Evolutionary conservation across 1,284 basidiomycete genomes (phyloP), one percentile per base, ranked within the genome.

Genomic region (Xerocomus amazonicus): DNA sequence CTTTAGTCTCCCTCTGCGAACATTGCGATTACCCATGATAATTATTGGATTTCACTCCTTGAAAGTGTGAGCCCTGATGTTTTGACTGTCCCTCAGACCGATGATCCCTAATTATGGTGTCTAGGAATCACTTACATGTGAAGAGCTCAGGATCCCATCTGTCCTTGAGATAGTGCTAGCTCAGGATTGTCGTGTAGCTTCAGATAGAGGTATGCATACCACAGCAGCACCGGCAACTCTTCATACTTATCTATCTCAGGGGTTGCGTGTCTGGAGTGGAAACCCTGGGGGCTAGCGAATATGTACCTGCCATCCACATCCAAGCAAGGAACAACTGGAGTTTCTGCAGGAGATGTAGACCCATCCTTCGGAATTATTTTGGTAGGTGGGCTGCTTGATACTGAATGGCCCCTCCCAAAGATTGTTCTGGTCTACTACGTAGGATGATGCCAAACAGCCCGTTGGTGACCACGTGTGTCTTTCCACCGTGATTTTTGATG

Each of bases 1-100:
- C 27, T 7, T 32, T 33, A 54, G 53, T 36, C 43, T 9, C 47
- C 53, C 32, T 55, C 48, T 8, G 53, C 53, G 13, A 46, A 38
- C 12, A 36, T 55, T 23, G 48, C 53, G 14, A 36, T 54, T 16
- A 33, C 39, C 8, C 45, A 55, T 7, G 45, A 50, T 10, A 7
- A 32, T 10, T 26, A 39, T 14, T 46, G 44, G 37, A 32, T 45
- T 9, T 50, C 55, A 32, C 44, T 50, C 13, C 38, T 54, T 28
- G 45, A 54, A 45, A 40, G 54, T 4, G 53, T 53, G 19, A 17
- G 55, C 29, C 37, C 8, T n/a, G 10, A 14, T 17, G 10, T 23
- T 9, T 28, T 7, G 23, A 13, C 1, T 10, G 12, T 39, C 23
- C 10, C 2, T n/a, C 26, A 9, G n/a, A n/a, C n/a, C n/a, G n/a